Base-by-base conservation (phyloP, 2,329 filamentous ascomycete genomes). In the Berkeleyomyces basicola region DNA sequence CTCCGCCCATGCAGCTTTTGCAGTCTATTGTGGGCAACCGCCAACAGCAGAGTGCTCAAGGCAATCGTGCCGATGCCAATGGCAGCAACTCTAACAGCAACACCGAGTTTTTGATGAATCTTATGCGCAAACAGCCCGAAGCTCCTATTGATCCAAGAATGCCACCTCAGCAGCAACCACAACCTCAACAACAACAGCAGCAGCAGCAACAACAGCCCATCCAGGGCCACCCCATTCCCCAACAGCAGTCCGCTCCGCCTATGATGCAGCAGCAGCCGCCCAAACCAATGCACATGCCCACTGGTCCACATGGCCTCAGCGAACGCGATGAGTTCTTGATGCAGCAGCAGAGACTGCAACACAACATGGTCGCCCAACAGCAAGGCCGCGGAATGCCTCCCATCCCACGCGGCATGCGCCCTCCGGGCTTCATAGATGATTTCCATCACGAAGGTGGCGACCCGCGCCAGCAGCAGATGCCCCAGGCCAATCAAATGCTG, bases 21-120 rank as follows among this genome's bases (percentile, higher is more conserved):
- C 81, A 84, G 67, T 82, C 84, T 23, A 73, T 85, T 37, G 78
- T 83, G 33, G 77, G 77, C 7, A 80, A 83, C 16, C 59, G 63
- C 7, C 62, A 63, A 33, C 62, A 63, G 42, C 62, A 63, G 44
- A 62, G 61, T 44, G 63, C 60, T 5, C 63, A 65, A 37, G 53
- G 53, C 5, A 63, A 59, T 33, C 64, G 61, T 7, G 42, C 62
- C 14, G 63, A 65, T 14, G 36, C 60, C 16, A 43, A 49, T n/a
- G 61, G 58, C 33, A 9, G 46, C 11, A 49, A 31, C 23, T 62
- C 49, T 70, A 84, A 80, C 70, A 82, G 78, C 68, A 88, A 92
- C 68, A 82, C 86, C n/a, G 87, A 95, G 67, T 91, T 93, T 70
- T 76, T 96, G 58, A 88, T 95, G 73, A 87, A 85, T 65, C 78